A percentile compares a stretch with the other conserved stretches of the same genome.
Conservation (phyloP, 2,329 filamentous ascomycete genomes). For the Aspergillus pseudonomiae region DNA sequence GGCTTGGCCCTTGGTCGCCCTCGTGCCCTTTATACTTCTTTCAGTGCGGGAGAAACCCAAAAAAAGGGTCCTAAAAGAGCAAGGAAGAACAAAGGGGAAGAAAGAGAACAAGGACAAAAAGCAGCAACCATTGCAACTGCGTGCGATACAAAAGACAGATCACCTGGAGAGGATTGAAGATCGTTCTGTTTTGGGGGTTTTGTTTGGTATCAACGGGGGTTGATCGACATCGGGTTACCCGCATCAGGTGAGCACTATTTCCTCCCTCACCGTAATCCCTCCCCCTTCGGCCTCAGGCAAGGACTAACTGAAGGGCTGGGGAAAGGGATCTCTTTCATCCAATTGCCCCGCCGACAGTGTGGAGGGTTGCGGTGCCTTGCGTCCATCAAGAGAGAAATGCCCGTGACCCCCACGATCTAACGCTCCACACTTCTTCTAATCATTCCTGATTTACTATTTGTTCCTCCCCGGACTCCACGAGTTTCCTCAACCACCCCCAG, state of each 20-base stretch:
- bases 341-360: slow-evolving; percentile 20
- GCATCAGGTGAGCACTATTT: slow-evolving; percentile 23
- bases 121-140: neutral
- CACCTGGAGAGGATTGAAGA: neutral
- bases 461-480: neutral
- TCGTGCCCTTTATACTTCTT: neutral
- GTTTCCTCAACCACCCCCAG: neutral
- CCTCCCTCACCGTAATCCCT: slow-evolving; percentile 18
- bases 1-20: neutral
- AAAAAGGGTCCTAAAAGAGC: neutral
- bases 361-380: slow-evolving; percentile 27
- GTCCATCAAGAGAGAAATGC: slow-evolving; percentile 25
- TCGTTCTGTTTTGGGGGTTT: neutral
- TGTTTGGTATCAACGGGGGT: neutral
- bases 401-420: slow-evolving; percentile 22
- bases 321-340: slow-evolving; percentile 21
- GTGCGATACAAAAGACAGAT: neutral
- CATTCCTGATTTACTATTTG: slow-evolving; percentile 10
- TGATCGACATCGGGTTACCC: slow-evolving; percentile 25
- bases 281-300: slow-evolving; percentile 23
- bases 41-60: neutral
- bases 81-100: neutral
- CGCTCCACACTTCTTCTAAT: slow-evolving; percentile 2
- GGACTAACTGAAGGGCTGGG: slow-evolving; percentile 25
- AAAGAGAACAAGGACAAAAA: neutral